phyloP scores from a whole-genome alignment of 2,329 filamentous ascomycete genomes.

The Trichoderma guizhouense region DNA sequence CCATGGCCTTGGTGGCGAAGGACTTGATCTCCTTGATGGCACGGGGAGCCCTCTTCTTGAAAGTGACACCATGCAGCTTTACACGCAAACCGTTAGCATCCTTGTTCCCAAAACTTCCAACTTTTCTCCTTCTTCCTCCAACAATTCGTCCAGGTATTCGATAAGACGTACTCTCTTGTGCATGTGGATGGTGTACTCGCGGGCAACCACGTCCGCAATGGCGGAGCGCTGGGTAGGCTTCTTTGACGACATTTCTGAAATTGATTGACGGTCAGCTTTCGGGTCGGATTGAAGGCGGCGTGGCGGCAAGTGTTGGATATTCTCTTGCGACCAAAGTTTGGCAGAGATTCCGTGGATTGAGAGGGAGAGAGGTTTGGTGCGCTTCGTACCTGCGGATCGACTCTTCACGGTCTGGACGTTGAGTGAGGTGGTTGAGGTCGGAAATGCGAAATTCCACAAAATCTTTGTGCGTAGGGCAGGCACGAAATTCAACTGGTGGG shows the following conservation, averaged over 20 bases:
- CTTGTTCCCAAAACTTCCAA: neutral
- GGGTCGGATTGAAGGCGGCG: neutral
- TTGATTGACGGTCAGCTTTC: constrained; percentile 26
- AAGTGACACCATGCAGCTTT: constrained; percentile 92
- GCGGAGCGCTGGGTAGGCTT: constrained; percentile 69
- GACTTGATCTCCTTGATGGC: constrained; percentile 99
- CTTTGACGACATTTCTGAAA: constrained; percentile 43
- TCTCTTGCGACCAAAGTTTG: constrained; percentile 9
- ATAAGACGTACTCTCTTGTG: constrained; percentile 72
- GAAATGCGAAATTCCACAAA: constrained; percentile 39
- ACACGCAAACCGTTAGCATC: constrained; percentile 15
- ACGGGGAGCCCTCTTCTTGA: constrained; percentile 99
- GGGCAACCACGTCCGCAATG: constrained; percentile 97
- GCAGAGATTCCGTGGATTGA: constrained; percentile 16
- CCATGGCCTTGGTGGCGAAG: constrained; percentile 93
- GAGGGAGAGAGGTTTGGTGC: constrained; percentile 19
- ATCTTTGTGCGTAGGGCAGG: constrained; percentile 43
- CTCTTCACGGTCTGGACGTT: constrained; percentile 39
- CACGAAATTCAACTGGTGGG: constrained; percentile 34
- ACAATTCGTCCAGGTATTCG: constrained; percentile 15
- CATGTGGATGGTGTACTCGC: constrained; percentile 99
- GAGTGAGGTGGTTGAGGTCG: constrained; percentile 36
- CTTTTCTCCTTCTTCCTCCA: neutral
- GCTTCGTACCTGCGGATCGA: constrained; percentile 43
- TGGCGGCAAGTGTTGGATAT: neutral